phyloP scores from a whole-genome alignment of 306 rosid species.

The Aeschynomene evenia region DNA sequence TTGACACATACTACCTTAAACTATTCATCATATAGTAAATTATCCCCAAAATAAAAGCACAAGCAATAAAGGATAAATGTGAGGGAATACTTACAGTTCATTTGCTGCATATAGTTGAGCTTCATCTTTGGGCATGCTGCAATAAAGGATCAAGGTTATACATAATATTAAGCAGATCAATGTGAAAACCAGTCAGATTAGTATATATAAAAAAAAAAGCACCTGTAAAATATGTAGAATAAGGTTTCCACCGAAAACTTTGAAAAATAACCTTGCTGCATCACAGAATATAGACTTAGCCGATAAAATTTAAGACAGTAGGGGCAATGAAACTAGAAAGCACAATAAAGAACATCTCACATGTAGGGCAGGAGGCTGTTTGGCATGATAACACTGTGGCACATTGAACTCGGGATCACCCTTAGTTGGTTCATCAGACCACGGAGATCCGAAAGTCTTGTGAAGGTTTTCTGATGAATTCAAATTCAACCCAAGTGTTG shows the following conservation, averaged over 20 bases:
- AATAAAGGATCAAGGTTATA: slow-evolving; percentile 9
- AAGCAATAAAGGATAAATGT: not conserved
- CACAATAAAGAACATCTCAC: slow-evolving; percentile 43
- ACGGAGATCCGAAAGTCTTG: slow-evolving; percentile 94
- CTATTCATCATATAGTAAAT: not conserved
- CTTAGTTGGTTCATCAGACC: slow-evolving; percentile 96
- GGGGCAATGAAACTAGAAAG: not conserved
- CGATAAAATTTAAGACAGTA: slow-evolving; percentile 10
- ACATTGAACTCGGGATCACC: slow-evolving; percentile 89
- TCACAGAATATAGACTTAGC: slow-evolving; percentile 23
- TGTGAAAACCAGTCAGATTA: slow-evolving; percentile 4
- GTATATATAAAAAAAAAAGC: slow-evolving; percentile 4
- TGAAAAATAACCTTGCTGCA: slow-evolving; percentile 78
- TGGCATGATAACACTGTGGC: slow-evolving; percentile 82
- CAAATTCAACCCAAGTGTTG: slow-evolving; percentile 89
- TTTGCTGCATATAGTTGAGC: slow-evolving; percentile 82
- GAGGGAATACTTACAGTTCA: slow-evolving; percentile 77
- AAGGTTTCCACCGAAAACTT: slow-evolving; percentile 77
- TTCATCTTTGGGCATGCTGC: slow-evolving; percentile 97
- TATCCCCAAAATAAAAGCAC: not conserved
- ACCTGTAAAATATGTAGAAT: slow-evolving; percentile 97
- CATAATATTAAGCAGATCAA: not conserved
- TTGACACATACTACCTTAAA: not conserved
- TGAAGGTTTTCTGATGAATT: slow-evolving; percentile 94
- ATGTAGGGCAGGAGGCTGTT: slow-evolving; percentile 75